phyloP scores from a whole-genome alignment of 148 eudicot species.

The Fagopyrum esculentum region DNA sequence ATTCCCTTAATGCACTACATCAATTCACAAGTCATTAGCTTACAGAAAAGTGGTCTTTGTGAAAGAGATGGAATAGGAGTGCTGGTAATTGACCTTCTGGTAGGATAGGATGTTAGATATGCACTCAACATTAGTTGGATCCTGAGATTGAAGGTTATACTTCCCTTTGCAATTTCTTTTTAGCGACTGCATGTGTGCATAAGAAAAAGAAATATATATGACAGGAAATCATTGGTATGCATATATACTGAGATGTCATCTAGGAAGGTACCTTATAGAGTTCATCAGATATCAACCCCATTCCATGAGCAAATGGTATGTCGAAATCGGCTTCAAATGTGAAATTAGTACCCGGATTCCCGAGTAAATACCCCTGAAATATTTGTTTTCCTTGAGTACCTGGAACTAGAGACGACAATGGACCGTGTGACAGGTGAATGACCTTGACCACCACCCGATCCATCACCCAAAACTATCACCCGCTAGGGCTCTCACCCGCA shows the following conservation, averaged over 20 bases:
- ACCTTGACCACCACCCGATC: too few relatives aligned
- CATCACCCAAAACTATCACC: too few relatives aligned
- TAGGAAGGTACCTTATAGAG: slow-evolving; percentile 18
- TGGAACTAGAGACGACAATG: too few relatives aligned
- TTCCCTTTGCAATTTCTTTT: slow-evolving; percentile 25
- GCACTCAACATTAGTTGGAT: slow-evolving; percentile 22
- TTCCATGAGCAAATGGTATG: slow-evolving; percentile 34
- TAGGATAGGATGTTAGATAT: slow-evolving; percentile 15
- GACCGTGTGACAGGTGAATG: too few relatives aligned
- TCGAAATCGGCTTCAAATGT: slow-evolving; percentile 14
- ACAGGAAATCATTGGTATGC: too few relatives aligned
- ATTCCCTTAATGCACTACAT: slow-evolving; percentile 19
- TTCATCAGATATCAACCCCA: slow-evolving; percentile 43
- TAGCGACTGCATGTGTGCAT: slow-evolving; percentile 18
- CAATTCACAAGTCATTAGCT: not conserved
- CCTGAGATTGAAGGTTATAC: slow-evolving; percentile 9
- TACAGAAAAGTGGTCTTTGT: not conserved
- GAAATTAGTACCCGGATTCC: slow-evolving; percentile 28
- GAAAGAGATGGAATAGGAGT: too few relatives aligned
- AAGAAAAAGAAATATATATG: too few relatives aligned
- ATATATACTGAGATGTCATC: not conserved
- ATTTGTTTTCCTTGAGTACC: not conserved
- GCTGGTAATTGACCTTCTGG: slow-evolving; percentile 15
- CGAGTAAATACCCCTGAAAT: slow-evolving; percentile 32
- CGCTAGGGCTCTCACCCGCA: too few relatives aligned